Percentiles rank a stretch among this genome's conserved stretches.
Evolutionary conservation across 1,284 basidiomycete genomes (phyloP).

Genomic region (Sanghuangporus sanghuang): DNA sequence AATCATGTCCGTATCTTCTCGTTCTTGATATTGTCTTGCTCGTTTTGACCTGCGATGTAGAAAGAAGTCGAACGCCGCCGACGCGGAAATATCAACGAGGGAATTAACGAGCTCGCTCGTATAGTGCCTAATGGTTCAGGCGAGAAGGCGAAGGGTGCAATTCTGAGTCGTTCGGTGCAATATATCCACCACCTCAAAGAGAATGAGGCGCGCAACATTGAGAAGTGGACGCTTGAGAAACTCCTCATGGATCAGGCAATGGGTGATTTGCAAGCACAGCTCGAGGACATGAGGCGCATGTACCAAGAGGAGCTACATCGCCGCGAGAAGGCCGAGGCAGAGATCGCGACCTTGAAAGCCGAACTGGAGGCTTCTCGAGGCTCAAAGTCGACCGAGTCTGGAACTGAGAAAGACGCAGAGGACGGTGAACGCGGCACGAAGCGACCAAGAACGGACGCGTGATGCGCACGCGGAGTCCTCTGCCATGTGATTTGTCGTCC

Average conservation of each 20-base stretch:
- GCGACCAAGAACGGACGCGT: constrained; percentile 26
- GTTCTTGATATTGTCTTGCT: constrained; percentile 12
- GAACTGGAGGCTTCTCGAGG: constrained; percentile 22
- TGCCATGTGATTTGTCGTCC: background rate
- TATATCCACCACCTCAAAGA: constrained; percentile 90
- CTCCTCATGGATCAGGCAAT: constrained; percentile 88
- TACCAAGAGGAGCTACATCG: constrained; percentile 67
- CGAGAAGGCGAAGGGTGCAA: constrained; percentile 86
- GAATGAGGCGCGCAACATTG: constrained; percentile 86
- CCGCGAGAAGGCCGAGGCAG: constrained; percentile 52
- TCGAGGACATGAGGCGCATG: constrained; percentile 67
- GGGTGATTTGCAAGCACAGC: constrained; percentile 75
- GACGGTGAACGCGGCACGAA: constrained; percentile 23
- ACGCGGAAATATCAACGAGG: constrained; percentile 92
- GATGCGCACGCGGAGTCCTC: background rate
- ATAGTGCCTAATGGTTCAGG: constrained; percentile 86
- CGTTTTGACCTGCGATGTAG: constrained; percentile 35
- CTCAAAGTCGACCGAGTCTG: constrained; percentile 21
- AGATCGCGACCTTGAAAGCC: constrained; percentile 47
- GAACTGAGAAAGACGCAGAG: constrained; percentile 17
- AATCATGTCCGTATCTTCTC: constrained; percentile 59
- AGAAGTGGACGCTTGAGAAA: constrained; percentile 94
- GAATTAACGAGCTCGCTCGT: constrained; percentile 86
- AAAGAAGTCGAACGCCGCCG: constrained; percentile 97
- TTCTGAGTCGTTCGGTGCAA: constrained; percentile 78